Conservation (phyloP, 192 early-diverging fungal genomes). For the Dissophora globulifera region DNA sequence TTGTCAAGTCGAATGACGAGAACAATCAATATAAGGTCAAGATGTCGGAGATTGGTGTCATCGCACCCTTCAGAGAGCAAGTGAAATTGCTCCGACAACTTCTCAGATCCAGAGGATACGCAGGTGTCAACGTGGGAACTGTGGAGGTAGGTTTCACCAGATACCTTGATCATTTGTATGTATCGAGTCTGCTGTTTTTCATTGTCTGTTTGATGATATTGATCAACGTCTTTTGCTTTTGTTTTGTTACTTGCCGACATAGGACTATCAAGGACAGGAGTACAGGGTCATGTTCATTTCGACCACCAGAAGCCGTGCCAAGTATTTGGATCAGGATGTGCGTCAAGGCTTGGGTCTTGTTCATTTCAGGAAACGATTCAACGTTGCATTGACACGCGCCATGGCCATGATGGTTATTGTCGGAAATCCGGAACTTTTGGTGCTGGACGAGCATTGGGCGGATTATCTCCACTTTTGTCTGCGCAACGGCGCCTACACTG, state of each 20-base stretch:
- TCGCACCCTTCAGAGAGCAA: slow-evolving; percentile 66
- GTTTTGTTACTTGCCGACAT: neutral
- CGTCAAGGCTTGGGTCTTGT: slow-evolving; percentile 56
- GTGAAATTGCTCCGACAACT: slow-evolving; percentile 57
- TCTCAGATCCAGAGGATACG: slow-evolving; percentile 45
- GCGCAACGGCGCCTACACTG: slow-evolving; percentile 44
- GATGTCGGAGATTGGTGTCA: slow-evolving; percentile 63
- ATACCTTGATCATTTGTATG: neutral
- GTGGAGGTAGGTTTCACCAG: slow-evolving; percentile 28
- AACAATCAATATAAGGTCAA: slow-evolving; percentile 29
- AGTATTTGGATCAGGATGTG: slow-evolving; percentile 56
- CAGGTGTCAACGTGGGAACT: slow-evolving; percentile 50
- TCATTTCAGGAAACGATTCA: slow-evolving; percentile 56
- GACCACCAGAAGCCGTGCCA: slow-evolving; percentile 49
- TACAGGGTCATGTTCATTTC: slow-evolving; percentile 61
- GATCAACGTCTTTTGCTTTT: neutral
- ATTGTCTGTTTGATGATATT: neutral
- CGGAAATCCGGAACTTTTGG: slow-evolving; percentile 49
- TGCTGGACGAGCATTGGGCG: slow-evolving; percentile 46
- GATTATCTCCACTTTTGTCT: slow-evolving; percentile 47
- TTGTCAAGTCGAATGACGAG: slow-evolving; percentile 6
- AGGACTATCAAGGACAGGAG: slow-evolving; percentile 69
- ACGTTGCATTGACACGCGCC: slow-evolving; percentile 63
- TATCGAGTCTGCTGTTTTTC: neutral
- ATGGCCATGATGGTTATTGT: slow-evolving; percentile 55